Evolutionary conservation across 2,329 filamentous ascomycete genomes (phyloP), one percentile per base, ranked within the genome.

Genomic region (Alternaria gansuensis): DNA sequence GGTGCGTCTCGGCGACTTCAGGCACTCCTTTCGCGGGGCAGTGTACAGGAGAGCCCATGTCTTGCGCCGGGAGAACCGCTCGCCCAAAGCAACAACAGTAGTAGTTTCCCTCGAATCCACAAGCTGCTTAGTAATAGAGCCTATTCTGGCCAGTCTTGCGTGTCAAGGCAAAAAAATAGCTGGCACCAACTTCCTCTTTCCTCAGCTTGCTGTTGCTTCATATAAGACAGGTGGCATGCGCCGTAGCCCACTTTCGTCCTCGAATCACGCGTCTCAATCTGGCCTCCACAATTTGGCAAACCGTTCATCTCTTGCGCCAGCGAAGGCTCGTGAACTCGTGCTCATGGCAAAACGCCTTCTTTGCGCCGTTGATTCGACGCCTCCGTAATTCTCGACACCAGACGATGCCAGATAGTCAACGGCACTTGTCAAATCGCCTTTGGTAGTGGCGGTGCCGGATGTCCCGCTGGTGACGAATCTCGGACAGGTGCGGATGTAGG

Each of bases 1-100:
- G 53, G 59, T 65, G 63, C 69, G 68, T 73, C 69, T 75, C 71
- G 72, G 53, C 66, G 60, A 66, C 62, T 63, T 69, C 64, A 72
- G 63, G 60, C 65, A 63, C 62, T 67, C 66, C 61, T 65, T 73
- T 73, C 71, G 70, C 71, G 60, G 65, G 65, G 61, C 62, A 62
- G 54, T 54, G 63, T 53, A 57, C 66, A 57, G 60, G 60, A 66
- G 45, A 39, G 59, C 65, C 60, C 41, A 63, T 62, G 58, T 66
- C 61, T 64, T 62, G 62, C 64, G 57, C 44, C 60, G 60, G 57
- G 60, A 60, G 60, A 67, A 59, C 51, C 56, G 51, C 55, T 59
- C 51, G 56, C 34, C 46, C 21, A 60, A 50, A 31, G 46, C 56
- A 60, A 36, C 43, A n/a, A 37, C 31, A 34, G 1, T 37, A 36